Conservation (phyloP, 352 stramenopile species). For the Bremia lactucae region DNA sequence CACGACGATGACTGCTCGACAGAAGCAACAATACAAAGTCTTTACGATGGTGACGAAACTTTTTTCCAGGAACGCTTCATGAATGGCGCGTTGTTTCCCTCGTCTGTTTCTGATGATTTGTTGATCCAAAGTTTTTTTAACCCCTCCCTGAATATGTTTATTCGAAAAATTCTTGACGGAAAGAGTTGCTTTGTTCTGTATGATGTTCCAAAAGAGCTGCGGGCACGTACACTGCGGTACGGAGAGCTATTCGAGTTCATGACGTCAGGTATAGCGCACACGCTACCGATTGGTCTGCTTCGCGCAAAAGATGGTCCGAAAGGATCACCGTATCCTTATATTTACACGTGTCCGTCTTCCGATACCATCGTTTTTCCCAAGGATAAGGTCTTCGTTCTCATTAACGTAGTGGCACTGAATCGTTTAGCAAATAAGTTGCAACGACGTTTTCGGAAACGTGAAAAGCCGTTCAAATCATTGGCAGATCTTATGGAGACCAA, state of each 20-base stretch:
- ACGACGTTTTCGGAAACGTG: slow-evolving; percentile 43
- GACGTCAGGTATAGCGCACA: slow-evolving; percentile 55
- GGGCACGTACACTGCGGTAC: slow-evolving; percentile 38
- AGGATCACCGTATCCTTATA: slow-evolving; percentile 56
- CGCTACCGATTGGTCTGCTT: slow-evolving; percentile 67
- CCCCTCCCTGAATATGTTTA: slow-evolving; percentile 74
- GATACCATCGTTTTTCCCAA: slow-evolving; percentile 47
- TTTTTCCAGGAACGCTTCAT: slow-evolving; percentile 85
- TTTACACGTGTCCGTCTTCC: slow-evolving; percentile 68
- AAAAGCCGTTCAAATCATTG: slow-evolving; percentile 13
- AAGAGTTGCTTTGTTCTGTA: slow-evolving; percentile 83
- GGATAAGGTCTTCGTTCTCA: slow-evolving; percentile 78
- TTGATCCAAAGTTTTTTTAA: slow-evolving; percentile 86
- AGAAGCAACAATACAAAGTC: slow-evolving; percentile 15
- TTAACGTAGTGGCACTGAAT: slow-evolving; percentile 64
- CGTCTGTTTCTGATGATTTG: slow-evolving; percentile 68
- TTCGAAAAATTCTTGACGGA: slow-evolving; percentile 72
- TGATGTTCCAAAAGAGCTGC: slow-evolving; percentile 49
- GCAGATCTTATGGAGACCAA: slow-evolving; percentile 19
- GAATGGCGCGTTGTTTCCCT: slow-evolving; percentile 69
- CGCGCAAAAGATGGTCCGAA: slow-evolving; percentile 37
- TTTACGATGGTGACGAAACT: slow-evolving; percentile 38
- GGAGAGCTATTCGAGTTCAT: slow-evolving; percentile 69
- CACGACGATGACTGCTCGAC: slow-evolving; percentile 5
- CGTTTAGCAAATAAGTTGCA: slow-evolving; percentile 70